These are phyloP conservation scores for Kernera saxatilis DNA, from an alignment of 345 rosid species.

Conservation along the genomic window DNA sequence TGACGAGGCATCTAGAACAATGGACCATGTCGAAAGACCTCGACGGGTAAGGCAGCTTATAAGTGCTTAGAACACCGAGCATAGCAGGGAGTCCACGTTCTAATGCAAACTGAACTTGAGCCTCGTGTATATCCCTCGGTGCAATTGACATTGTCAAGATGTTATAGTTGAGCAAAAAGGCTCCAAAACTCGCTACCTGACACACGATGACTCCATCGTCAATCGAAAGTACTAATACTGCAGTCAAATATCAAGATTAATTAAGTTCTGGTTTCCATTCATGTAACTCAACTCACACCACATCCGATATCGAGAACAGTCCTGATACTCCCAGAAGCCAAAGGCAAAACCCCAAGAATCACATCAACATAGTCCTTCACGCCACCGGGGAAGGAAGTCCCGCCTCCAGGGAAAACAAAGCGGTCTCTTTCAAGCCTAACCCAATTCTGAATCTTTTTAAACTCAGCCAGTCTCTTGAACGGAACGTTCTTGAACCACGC, in stretches of 20 bases:
- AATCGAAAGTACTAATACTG: neutral
- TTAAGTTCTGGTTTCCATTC: neutral
- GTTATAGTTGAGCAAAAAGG: constrained; percentile 40
- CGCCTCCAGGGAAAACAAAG: constrained; percentile 66
- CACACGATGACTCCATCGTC: neutral
- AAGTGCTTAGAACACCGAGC: constrained; percentile 56
- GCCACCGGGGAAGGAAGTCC: constrained; percentile 61
- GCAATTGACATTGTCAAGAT: constrained; percentile 76
- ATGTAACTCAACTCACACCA: constrained; percentile 47
- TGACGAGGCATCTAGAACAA: constrained; percentile 72
- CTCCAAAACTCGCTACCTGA: constrained; percentile 84
- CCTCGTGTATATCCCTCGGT: constrained; percentile 68
- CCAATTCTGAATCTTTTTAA: constrained; percentile 66
- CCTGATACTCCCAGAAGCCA: constrained; percentile 53
- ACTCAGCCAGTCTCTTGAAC: constrained; percentile 37
- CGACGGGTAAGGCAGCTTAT: constrained; percentile 56
- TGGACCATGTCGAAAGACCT: constrained; percentile 71
- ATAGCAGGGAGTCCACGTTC: constrained; percentile 75
- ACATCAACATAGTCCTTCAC: constrained; percentile 53
- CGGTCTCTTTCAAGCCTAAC: constrained; percentile 44
- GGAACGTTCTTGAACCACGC: constrained; percentile 66
- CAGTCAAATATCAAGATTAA: neutral
- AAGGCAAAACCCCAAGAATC: constrained; percentile 40
- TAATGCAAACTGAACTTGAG: constrained; percentile 68
- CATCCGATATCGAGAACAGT: constrained; percentile 66